These are phyloP conservation scores for Pseudogymnoascus sp. DNA, from an alignment of 2,329 filamentous ascomycete species.

Conservation along the genomic window DNA sequence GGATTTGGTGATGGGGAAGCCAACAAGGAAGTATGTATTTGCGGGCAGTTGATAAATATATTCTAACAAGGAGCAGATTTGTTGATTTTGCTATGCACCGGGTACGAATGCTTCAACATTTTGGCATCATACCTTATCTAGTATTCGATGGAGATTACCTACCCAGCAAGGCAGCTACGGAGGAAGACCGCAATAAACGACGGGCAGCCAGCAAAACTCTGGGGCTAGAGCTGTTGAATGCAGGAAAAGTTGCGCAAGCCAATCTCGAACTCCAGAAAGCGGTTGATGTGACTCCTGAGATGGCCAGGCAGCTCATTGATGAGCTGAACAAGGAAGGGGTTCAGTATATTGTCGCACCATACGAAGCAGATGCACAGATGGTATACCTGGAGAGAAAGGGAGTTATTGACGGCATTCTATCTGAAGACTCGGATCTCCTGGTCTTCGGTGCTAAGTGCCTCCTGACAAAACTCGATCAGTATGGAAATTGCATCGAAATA, in stretches of 20 bases:
- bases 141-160: constrained; percentile 95
- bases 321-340: constrained; percentile 75
- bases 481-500: constrained; percentile 88
- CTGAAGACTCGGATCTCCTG: constrained; percentile 91
- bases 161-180: constrained; percentile 85
- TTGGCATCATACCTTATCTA: constrained; percentile 86
- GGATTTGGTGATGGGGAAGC: constrained; percentile 80
- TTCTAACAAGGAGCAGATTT: constrained; percentile 49
- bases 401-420: constrained; percentile 77
- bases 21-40: constrained; percentile 67
- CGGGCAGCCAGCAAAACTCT: constrained; percentile 68
- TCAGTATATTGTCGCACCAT: constrained; percentile 87
- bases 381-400: constrained; percentile 87
- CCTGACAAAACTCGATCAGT: constrained; percentile 88
- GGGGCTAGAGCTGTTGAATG: constrained; percentile 70
- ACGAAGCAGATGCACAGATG: constrained; percentile 95
- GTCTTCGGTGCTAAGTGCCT: constrained; percentile 90
- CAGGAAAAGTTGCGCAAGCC: constrained; percentile 73
- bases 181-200: constrained; percentile 64
- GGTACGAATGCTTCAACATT: constrained; percentile 88
- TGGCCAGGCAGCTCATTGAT: constrained; percentile 87
- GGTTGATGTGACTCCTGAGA: constrained; percentile 89
- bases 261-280: constrained; percentile 86
- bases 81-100: constrained; percentile 84
- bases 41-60: neutral